Evolutionary conservation across 169 alveolate genomes (phyloP), one percentile per base, ranked within the genome.

Genomic region (Cryptosporidium sp.): DNA sequence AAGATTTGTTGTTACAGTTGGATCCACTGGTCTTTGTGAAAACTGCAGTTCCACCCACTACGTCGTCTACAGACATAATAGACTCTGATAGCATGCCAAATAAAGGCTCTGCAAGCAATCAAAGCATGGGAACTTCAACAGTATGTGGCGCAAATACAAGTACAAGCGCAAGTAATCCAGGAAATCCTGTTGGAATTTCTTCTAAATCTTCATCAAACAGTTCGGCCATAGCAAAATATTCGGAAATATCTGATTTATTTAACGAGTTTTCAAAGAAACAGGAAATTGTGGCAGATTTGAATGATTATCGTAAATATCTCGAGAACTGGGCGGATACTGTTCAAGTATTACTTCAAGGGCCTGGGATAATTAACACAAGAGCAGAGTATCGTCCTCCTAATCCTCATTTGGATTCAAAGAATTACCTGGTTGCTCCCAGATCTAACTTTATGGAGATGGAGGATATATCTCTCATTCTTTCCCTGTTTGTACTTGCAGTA

Each of bases 261-360:
- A 80, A 65, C 59, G 89, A 80, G 48, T 80, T 80, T 59, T 59
- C 89, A 18, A 43, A 33, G 12, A 80, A 80, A 16, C 71, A 62
- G 41, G 67, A 80, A 35, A 35, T 1, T 4, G 70, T 41, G 2
- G 62, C 21, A 9, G 89, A 62, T 48, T 41, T 52, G 48, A 45
- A 33, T 26, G 69, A 65, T 26, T 65, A 80, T 50, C 59, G 70
- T 21, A 59, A 43, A n/a, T 80, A 41, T 29, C 65, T 62, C 1
- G 89, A 80, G 29, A 65, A 65, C 23, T 80, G 89, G 89, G 89
- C 89, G 10, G 89, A 80, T 14, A 62, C 65, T n/a, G 89, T 80
- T 29, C 89, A 80, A 18, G 89, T 80, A 45, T 62, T 80, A 16
- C 68, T 80, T 37, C 89, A 80, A 45, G 89, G 89, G 12, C 89